phyloP scores from a whole-genome alignment of 116 monocot genomes.

The Papilionanthe hybrid region DNA sequence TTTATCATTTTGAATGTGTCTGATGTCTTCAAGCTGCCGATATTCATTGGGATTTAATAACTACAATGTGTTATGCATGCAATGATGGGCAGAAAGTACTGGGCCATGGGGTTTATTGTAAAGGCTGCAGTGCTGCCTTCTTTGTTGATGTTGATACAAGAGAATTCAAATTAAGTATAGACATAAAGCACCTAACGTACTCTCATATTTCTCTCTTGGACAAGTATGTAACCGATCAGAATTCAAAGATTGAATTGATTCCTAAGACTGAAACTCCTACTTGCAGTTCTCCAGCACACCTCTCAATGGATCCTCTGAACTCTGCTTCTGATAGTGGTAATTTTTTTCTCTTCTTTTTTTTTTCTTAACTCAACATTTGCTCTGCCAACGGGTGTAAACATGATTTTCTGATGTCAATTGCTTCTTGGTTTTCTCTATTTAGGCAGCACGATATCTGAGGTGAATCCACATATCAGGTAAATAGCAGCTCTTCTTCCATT shows the following conservation, averaged over 20 bases:
- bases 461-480: conserved; percentile 13
- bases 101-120: not conserved
- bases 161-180: not conserved
- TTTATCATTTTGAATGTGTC: conserved; percentile 12
- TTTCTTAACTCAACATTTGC: not conserved
- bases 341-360: not conserved
- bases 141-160: conserved; percentile 10
- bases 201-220: not conserved
- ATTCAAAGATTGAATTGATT: conserved; percentile 1
- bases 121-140: conserved; percentile 8
- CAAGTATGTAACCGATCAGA: not conserved
- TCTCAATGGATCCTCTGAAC: not conserved
- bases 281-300: not conserved
- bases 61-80: conserved; percentile 10
- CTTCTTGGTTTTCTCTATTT: conserved; percentile 4
- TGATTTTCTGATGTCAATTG: conserved; percentile 4
- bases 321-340: conserved; percentile 8
- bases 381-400: not conserved
- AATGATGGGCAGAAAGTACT: conserved; percentile 2
- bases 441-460: conserved; percentile 5
- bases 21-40: conserved; percentile 6
- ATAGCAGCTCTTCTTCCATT: not conserved
- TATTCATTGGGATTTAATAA: conserved; percentile 17
- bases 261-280: not conserved
- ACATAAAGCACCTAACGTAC: not conserved